Evolutionary conservation across 2,329 filamentous ascomycete genomes (phyloP), one percentile per base, ranked within the genome.

Genomic region (Microcera coccophila): DNA sequence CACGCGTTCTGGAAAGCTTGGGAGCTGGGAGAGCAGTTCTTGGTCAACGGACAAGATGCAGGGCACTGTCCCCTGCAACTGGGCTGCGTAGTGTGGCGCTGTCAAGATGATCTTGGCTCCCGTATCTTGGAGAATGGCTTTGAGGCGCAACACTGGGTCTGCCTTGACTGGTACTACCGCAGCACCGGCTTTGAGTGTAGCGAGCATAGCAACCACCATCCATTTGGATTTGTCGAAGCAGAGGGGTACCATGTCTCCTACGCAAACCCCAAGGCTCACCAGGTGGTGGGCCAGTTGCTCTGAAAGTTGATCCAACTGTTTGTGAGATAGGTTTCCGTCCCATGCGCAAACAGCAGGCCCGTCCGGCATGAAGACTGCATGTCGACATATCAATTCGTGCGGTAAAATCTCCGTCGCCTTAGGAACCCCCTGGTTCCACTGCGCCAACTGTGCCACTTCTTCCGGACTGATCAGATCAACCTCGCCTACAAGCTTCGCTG

Each of bases 311-410:
- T 71, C 65, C 4, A 71, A 55, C 18, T 72, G 60, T 38, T 54
- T 44, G 42, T 71, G 72, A 8, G 68, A 69, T 40, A 70, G 63
- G 37, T 57, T 45, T 15, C 69, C 70, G 42, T 73, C 69, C 68
- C 69, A 73, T 1, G 70, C 69, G 36, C 66, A 52, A 22, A 73
- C 62, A 16, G 71, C 70, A 8, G 4, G 56, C 10, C 60, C 55
- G 14, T 53, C 40, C 0, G 70, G 68, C 3, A 59, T 52, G 28
- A 52, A 49, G 12, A 42, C 44, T 18, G 20, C 18, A 19, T n/a
- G 33, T 15, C 20, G 16, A 15, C 18, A 17, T 5, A 35, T 17
- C 18, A 35, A 35, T 35, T 35, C 33, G 18, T 35, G 33, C n/a
- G n/a, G n/a, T n/a, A n/a, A n/a, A n/a, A n/a, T n/a, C n/a, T n/a